phyloP scores from a whole-genome alignment of 2,329 filamentous ascomycete species.

The Fusarium verrucosum region DNA sequence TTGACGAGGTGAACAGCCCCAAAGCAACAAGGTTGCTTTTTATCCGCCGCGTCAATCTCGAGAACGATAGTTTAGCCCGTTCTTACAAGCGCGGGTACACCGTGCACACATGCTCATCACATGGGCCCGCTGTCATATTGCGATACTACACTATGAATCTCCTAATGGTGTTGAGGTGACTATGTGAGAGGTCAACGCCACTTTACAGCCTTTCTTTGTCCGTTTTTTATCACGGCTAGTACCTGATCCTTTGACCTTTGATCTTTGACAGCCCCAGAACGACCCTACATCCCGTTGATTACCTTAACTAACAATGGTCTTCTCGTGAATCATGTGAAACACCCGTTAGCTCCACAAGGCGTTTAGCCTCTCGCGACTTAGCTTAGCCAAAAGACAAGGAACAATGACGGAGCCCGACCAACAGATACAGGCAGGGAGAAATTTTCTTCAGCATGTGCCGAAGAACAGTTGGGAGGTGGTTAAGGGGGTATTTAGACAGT shows the following conservation, averaged over 20 bases:
- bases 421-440: slow-evolving; percentile 33
- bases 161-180: slow-evolving; percentile 9
- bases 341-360: slow-evolving; percentile 46
- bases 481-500: slow-evolving; percentile 8
- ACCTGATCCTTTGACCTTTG: slow-evolving; percentile 28
- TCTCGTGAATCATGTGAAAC: slow-evolving; percentile 47
- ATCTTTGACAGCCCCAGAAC: slow-evolving; percentile 21
- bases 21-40: slow-evolving; percentile 13
- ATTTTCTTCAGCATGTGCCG: slow-evolving; percentile 31
- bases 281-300: slow-evolving; percentile 30
- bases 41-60: slow-evolving; percentile 26
- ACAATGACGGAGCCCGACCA: slow-evolving; percentile 32
- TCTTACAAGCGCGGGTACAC: slow-evolving; percentile 25
- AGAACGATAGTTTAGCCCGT: neutral
- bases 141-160: neutral
- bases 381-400: slow-evolving; percentile 32
- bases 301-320: slow-evolving; percentile 42
- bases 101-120: slow-evolving; percentile 13
- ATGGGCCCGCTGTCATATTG: neutral
- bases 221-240: slow-evolving; percentile 11
- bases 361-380: slow-evolving; percentile 44
- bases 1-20: slow-evolving; percentile 7
- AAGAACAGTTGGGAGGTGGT: slow-evolving; percentile 27
- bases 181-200: slow-evolving; percentile 7
- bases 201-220: slow-evolving; percentile 15